phyloP scores from a whole-genome alignment of 1,284 basidiomycete genomes.

The Austroboletus novae-zelandiae region DNA sequence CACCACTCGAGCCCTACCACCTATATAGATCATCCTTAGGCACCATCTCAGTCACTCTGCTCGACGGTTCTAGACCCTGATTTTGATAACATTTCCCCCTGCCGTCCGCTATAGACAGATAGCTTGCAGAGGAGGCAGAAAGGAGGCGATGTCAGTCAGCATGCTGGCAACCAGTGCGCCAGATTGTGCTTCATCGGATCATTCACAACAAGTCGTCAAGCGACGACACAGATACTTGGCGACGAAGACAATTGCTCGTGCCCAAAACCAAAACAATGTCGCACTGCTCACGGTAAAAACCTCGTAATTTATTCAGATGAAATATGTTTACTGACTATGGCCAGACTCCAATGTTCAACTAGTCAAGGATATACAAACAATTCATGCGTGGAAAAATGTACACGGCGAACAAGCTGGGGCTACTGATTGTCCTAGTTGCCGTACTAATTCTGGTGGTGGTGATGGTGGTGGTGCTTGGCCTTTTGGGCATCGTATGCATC shows the following conservation, averaged over 20 bases:
- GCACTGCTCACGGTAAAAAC: too few relatives aligned
- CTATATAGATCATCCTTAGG: neutral
- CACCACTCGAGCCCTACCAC: neutral
- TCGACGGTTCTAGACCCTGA: neutral
- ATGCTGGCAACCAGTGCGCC: neutral
- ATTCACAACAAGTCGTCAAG: neutral
- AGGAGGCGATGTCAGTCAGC: constrained; percentile 9
- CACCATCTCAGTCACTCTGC: too few relatives aligned
- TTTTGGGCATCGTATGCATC: constrained; percentile 35
- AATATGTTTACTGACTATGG: too few relatives aligned
- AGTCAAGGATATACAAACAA: constrained; percentile 1
- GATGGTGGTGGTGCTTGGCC: constrained; percentile 35
- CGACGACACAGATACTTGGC: too few relatives aligned
- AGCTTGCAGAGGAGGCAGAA: constrained; percentile 22
- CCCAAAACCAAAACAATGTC: too few relatives aligned
- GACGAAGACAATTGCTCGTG: too few relatives aligned
- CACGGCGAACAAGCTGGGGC: neutral
- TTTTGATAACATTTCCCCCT: constrained; percentile 5
- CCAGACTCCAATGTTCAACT: too few relatives aligned
- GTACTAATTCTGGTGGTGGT: too few relatives aligned
- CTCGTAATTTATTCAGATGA: too few relatives aligned
- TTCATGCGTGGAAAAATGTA: neutral
- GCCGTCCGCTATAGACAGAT: constrained; percentile 26
- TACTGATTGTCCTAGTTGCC: neutral
- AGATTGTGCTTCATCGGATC: too few relatives aligned